phyloP scores from a whole-genome alignment of 768 basidiomycete genomes.

The Podaxis sp. region DNA sequence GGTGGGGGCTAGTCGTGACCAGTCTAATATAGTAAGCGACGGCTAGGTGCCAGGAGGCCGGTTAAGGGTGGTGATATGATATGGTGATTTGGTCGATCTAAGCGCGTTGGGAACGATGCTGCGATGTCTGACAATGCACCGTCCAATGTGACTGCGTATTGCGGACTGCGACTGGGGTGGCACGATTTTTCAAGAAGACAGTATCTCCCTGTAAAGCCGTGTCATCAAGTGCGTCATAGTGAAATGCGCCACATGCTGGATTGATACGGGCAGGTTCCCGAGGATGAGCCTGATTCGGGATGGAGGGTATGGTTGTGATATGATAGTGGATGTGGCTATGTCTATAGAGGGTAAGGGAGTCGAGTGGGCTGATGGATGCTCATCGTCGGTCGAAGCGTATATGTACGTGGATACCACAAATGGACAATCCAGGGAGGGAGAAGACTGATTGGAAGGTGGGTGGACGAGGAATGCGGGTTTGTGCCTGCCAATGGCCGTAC shows the following conservation, averaged over 20 bases:
- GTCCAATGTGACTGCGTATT: conserved; percentile 2
- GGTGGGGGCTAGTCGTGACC: not conserved
- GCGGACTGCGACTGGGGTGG: not conserved
- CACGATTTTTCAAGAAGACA: not conserved
- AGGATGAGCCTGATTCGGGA: not conserved
- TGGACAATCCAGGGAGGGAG: not conserved
- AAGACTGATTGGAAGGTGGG: not conserved
- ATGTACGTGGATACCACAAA: conserved; percentile 3
- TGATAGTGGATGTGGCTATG: not conserved
- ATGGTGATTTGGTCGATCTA: not conserved
- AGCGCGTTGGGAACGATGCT: not conserved
- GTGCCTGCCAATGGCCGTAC: conserved; percentile 6
- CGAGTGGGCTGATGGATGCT: conserved; percentile 5
- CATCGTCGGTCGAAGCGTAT: not conserved
- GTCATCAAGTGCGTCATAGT: conserved; percentile 3
- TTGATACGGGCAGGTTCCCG: not conserved
- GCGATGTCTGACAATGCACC: not conserved
- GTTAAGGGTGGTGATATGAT: conserved; percentile 9
- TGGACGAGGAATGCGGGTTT: conserved; percentile 2
- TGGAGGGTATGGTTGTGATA: not conserved
- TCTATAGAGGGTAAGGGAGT: conserved; percentile 4
- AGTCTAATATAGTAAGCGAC: conserved; percentile 6
- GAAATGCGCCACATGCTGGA: not conserved
- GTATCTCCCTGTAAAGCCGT: not conserved
- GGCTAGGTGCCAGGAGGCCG: not conserved